A percentile compares a stretch with the other conserved stretches of the same genome.
Evolutionary conservation across 306 rosid species (phyloP).

Genomic region (Trifolium fragiferum): DNA sequence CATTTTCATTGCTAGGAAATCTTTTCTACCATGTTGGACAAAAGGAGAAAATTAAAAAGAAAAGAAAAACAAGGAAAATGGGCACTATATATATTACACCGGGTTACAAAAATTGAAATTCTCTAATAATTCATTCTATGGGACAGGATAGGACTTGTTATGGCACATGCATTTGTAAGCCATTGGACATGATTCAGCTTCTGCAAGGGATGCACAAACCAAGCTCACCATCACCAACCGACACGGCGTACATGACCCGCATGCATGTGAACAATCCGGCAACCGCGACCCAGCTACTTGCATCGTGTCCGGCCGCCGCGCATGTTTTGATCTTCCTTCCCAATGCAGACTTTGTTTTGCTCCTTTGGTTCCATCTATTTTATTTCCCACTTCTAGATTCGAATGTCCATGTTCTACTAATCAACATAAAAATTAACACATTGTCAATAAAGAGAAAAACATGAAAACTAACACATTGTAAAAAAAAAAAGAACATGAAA

Average conservation of each 20-base stretch:
- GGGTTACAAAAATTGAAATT: conserved; percentile 9
- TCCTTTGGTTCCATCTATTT: conserved; percentile 19
- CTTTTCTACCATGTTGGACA: conserved; percentile 17
- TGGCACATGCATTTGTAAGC: conserved; percentile 92
- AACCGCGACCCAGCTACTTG: conserved; percentile 77
- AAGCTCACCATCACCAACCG: conserved; percentile 81
- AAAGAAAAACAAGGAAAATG: not conserved
- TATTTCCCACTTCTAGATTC: not conserved
- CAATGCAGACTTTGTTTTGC: not conserved
- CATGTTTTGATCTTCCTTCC: conserved; percentile 32
- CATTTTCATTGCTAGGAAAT: conserved; percentile 19
- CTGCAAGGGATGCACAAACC: conserved; percentile 65
- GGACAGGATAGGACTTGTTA: conserved; percentile 80
- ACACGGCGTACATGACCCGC: conserved; percentile 85
- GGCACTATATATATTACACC: conserved; percentile 22
- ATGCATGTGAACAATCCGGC: conserved; percentile 87
- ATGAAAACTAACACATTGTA: conserved; percentile 2
- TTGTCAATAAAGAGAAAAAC: not conserved
- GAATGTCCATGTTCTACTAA: conserved; percentile 22
- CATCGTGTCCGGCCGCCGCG: conserved; percentile 49
- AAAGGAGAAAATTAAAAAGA: not conserved
- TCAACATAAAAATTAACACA: not conserved
- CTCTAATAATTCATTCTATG: conserved; percentile 33
- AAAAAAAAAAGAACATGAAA: not conserved
- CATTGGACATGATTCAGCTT: conserved; percentile 93